Base-by-base conservation (phyloP, 352 stramenopile species). In the Blastocystis sp. region DNA sequence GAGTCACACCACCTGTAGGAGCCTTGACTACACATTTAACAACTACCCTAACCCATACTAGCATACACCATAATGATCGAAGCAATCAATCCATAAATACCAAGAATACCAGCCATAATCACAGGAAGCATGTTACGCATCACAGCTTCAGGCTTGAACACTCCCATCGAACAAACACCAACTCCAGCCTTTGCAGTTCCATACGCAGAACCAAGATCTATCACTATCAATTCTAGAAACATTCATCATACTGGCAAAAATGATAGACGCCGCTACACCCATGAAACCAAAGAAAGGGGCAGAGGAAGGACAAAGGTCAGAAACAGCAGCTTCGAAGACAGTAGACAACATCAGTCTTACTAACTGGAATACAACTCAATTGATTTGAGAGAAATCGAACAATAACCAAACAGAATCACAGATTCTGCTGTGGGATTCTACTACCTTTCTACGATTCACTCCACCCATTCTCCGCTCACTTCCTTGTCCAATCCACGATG, bases 221-320 rank as follows among this genome's bases (percentile, higher is more conserved):
- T 91, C 2, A 90, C 94, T 93, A 77, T 78, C 53, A 73, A 22
- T 40, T 27, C 33, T 1, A 35, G 19, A 69, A 40, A 0, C n/a
- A 84, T 7, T 13, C 19, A 42, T 30, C 93, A 91, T 93, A 97
- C 94, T 97, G 79, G 93, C 94, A 90, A 97, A 96, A 69, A 98
- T 94, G 88, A 98, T 93, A 30, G 95, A 95, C 69, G 94, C 94
- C 79, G 96, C 96, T 22, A 98, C 96, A 89, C 97, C 97, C 95
- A 99, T 99, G 92, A 99, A 99, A 90, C 97, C 97, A 91, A 99
- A 99, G 94, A 99, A 99, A 91, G 97, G 96, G 75, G 97, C 96
- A 91, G 95, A 98, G 84, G 96, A 96, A 58, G 97, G 97, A 91
- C 96, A 98, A 87, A 96, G 96, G 93, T 98, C 95, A 91, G 95